phyloP scores from a whole-genome alignment of 1,284 basidiomycete species.

The Agroathelia rolfsii region DNA sequence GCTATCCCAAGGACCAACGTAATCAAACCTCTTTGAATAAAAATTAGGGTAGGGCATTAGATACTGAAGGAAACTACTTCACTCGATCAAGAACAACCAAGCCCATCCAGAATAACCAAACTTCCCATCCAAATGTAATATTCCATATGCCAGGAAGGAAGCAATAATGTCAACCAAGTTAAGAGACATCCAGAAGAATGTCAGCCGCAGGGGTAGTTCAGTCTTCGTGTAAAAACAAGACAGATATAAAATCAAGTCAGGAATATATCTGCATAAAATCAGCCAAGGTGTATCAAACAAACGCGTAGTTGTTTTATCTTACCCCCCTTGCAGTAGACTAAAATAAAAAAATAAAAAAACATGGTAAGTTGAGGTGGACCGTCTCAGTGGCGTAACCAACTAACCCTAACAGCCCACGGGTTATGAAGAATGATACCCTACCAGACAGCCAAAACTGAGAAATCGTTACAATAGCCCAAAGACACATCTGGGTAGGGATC shows the following conservation, averaged over 20 bases:
- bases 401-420: slow-evolving; percentile 32
- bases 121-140: slow-evolving; percentile 50
- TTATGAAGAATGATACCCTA: slow-evolving; percentile 39
- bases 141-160: slow-evolving; percentile 57
- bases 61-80: too few species aligned
- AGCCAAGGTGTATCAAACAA: not conserved
- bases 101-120: slow-evolving; percentile 51
- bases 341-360: slow-evolving; percentile 14
- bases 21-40: slow-evolving; percentile 30
- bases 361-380: slow-evolving; percentile 1
- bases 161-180: slow-evolving; percentile 39
- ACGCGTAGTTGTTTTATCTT: too few species aligned
- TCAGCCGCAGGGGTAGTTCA: slow-evolving; percentile 57
- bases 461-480: slow-evolving; percentile 43
- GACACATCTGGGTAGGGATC: slow-evolving; percentile 50
- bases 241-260: slow-evolving; percentile 56
- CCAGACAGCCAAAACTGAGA: slow-evolving; percentile 57
- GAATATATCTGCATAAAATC: slow-evolving; percentile 34
- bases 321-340: slow-evolving; percentile 52
- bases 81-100: slow-evolving; percentile 50
- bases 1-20: slow-evolving; percentile 46
- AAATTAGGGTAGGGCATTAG: too few species aligned
- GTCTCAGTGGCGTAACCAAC: slow-evolving; percentile 9
- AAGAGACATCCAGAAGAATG: slow-evolving; percentile 60
- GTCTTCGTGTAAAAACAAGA: slow-evolving; percentile 63